Evolutionary conservation across 805 yeast genomes (phyloP).

Genomic region (Candida maris): DNA sequence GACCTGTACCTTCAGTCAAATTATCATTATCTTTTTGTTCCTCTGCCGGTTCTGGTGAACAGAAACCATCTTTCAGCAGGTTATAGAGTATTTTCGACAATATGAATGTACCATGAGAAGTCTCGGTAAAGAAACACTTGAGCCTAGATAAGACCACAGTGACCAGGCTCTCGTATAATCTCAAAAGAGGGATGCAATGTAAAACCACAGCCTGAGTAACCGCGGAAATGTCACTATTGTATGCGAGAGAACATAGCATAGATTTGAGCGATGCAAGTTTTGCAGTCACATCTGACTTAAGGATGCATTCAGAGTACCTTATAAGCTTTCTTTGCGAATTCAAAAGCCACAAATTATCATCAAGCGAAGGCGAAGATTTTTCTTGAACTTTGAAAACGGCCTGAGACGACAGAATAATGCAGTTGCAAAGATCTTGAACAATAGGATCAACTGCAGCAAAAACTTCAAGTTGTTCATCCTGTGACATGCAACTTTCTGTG

Average conservation of each 20-base stretch:
- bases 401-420: slow-evolving; percentile 68
- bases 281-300: slow-evolving; percentile 18
- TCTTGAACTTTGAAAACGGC: slow-evolving; percentile 40
- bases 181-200: slow-evolving; percentile 59
- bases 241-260: slow-evolving; percentile 35
- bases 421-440: slow-evolving; percentile 50
- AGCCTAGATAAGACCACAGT: slow-evolving; percentile 40
- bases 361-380: slow-evolving; percentile 29
- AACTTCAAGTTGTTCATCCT: not conserved
- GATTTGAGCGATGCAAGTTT: slow-evolving; percentile 28
- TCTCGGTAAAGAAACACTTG: slow-evolving; percentile 46
- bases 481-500: slow-evolving; percentile 9
- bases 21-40: slow-evolving; percentile 59
- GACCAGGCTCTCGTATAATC: slow-evolving; percentile 54
- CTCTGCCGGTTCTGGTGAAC: slow-evolving; percentile 79
- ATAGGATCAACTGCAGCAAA: slow-evolving; percentile 40
- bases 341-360: slow-evolving; percentile 68
- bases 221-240: slow-evolving; percentile 35
- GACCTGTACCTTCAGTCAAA: slow-evolving; percentile 87
- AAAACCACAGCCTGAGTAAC: slow-evolving; percentile 46
- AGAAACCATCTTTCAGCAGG: slow-evolving; percentile 79
- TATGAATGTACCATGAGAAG: slow-evolving; percentile 59
- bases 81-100: slow-evolving; percentile 53
- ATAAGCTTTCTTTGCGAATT: slow-evolving; percentile 43
- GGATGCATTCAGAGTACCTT: slow-evolving; percentile 37